Conservation (phyloP, 495 filamentous ascomycete species). For the Xylona heveae region DNA sequence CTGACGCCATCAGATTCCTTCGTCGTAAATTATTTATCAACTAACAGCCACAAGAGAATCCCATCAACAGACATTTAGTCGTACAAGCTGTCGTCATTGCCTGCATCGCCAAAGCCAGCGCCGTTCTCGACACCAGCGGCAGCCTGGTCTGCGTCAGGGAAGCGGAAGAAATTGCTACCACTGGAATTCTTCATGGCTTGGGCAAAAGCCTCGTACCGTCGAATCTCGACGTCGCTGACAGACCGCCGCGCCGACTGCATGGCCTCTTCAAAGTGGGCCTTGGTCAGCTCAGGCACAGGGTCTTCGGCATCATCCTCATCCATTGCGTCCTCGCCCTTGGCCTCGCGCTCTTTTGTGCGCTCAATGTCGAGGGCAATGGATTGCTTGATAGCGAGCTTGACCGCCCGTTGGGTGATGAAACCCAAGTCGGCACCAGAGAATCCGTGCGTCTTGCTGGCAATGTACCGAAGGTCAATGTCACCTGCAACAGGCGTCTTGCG, state of each 20-base stretch:
- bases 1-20: too few species aligned
- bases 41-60: too few species aligned
- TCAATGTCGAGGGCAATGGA: slow-evolving; percentile 80
- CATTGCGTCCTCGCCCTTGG: slow-evolving; percentile 59
- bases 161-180: slow-evolving; percentile 90
- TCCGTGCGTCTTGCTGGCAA: slow-evolving; percentile 91
- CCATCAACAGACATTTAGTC: slow-evolving; percentile 17
- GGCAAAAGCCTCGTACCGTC: slow-evolving; percentile 93
- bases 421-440: slow-evolving; percentile 99
- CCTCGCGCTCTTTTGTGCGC: slow-evolving; percentile 69
- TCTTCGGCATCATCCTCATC: slow-evolving; percentile 78
- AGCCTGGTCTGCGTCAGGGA: slow-evolving; percentile 49
- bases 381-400: slow-evolving; percentile 98
- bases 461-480: slow-evolving; percentile 77
- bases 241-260: slow-evolving; percentile 87
- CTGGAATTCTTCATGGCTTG: slow-evolving; percentile 97
- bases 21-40: too few species aligned
- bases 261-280: slow-evolving; percentile 94
- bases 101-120: slow-evolving; percentile 22
- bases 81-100: slow-evolving; percentile 79
- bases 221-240: slow-evolving; percentile 89
- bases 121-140: background rate
- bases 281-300: slow-evolving; percentile 89
- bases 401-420: slow-evolving; percentile 94
- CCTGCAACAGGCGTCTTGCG: slow-evolving; percentile 86